Evolutionary conservation across 495 filamentous ascomycete genomes (phyloP), one percentile per base, ranked within the genome.

Genomic region (Neurospora sp.): DNA sequence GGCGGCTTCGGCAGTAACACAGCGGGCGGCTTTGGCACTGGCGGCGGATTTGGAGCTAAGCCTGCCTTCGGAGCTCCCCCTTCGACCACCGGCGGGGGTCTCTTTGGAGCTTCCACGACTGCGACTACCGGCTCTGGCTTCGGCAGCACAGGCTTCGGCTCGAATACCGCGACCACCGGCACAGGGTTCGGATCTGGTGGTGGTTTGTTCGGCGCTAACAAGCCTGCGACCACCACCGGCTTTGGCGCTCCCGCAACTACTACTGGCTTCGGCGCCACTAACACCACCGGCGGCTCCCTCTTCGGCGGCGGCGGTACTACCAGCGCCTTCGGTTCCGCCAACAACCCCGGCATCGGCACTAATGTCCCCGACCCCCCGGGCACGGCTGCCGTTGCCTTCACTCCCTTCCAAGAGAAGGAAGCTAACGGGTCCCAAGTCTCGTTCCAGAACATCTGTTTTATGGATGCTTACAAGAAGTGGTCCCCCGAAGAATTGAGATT

Each of bases 401-500:
- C 86, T 65, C 82, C 93, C 1, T 87, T 86, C 46, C 84, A 85
- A n/a, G 96, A 99, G 82, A 98, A 97, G 78, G 96, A 99, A 75
- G 77, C 77, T 18, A 84, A 83, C 69, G 83, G 83, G 6, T 42
- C 78, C 40, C 83, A 85, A 59, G 91, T 85, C 70, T 87, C 91
- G 35, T 99, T 90, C 78, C 95, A 98, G 79, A 97, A 91, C 76
- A 91, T 99, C 74, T 88, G 89, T 16, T 96, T 97, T 76, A 91
- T 92, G 86, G 90, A 89, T 68, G 89, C 93, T 0, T 98, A 97
- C 82, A 89, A 88, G 79, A 94, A 94, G 74, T 97, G 89, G 81
- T 97, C 93, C 5, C 89, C 92, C 42, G 96, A 99, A 80, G 96
- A 99, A 81, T 82, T 99, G 65, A 89, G 96, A 77, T 80, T 97